Evolutionary conservation across 2,329 filamentous ascomycete genomes (phyloP).

Genomic region (Coniochaeta ligniaria): DNA sequence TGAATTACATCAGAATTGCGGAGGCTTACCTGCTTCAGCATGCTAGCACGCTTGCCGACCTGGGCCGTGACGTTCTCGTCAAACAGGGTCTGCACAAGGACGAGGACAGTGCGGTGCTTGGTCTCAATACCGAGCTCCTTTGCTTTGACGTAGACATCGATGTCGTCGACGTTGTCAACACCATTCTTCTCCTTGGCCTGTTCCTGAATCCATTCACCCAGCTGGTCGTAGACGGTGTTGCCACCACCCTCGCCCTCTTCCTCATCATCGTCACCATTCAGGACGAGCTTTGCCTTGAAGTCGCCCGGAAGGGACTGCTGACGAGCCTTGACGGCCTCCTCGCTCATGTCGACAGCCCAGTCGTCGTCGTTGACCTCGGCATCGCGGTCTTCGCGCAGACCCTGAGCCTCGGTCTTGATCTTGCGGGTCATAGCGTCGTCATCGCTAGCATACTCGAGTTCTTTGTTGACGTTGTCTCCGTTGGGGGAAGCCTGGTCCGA

Average conservation of each 20-base stretch:
- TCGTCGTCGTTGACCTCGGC: slow-evolving; percentile 69
- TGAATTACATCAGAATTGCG: not conserved
- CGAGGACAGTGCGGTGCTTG: slow-evolving; percentile 89
- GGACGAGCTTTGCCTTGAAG: slow-evolving; percentile 83
- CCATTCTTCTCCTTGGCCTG: slow-evolving; percentile 65
- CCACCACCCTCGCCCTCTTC: slow-evolving; percentile 71
- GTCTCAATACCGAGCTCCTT: slow-evolving; percentile 90
- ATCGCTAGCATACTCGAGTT: slow-evolving; percentile 70
- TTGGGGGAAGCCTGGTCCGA: slow-evolving; percentile 25
- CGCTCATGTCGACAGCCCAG: slow-evolving; percentile 96
- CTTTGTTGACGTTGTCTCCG: slow-evolving; percentile 35
- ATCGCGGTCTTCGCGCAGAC: slow-evolving; percentile 32
- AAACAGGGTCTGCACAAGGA: slow-evolving; percentile 90
- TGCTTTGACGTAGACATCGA: slow-evolving; percentile 93
- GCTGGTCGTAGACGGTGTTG: slow-evolving; percentile 75
- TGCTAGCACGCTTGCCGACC: slow-evolving; percentile 72
- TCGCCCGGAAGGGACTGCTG: slow-evolving; percentile 89
- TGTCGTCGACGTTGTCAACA: slow-evolving; percentile 73
- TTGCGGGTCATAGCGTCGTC: slow-evolving; percentile 72
- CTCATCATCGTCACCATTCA: slow-evolving; percentile 70
- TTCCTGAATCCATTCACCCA: slow-evolving; percentile 85
- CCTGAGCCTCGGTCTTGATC: slow-evolving; percentile 57
- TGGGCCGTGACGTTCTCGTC: slow-evolving; percentile 84
- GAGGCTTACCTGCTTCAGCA: slow-evolving; percentile 74
- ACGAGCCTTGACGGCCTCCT: slow-evolving; percentile 89